Conservation (phyloP, 1,284 basidiomycete species). For the Moesziomyces sp. region DNA sequence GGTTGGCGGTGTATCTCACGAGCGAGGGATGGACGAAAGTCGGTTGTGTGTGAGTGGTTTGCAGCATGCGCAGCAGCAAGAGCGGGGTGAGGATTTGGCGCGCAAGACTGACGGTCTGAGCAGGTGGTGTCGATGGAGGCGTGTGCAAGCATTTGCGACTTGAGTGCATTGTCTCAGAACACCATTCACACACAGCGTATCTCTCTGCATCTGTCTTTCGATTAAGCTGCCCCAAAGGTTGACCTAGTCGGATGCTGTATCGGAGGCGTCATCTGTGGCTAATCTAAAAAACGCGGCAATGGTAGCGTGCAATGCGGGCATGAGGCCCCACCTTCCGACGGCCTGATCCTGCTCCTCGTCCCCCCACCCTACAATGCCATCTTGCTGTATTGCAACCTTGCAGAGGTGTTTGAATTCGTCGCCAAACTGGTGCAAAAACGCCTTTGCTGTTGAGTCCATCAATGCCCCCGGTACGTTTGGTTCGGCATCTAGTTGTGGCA, state of each 20-base stretch:
- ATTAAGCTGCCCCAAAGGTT: background rate
- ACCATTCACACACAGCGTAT: background rate
- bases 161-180: too few species aligned
- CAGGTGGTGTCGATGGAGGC: too few species aligned
- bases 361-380: constrained; percentile 18
- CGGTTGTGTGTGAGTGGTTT: too few species aligned
- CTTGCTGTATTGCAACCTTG: constrained; percentile 7
- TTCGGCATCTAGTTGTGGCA: constrained; percentile 1
- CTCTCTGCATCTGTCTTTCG: background rate
- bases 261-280: background rate
- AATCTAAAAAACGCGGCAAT: constrained; percentile 33
- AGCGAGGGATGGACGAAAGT: too few species aligned
- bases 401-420: constrained; percentile 22
- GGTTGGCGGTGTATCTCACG: too few species aligned
- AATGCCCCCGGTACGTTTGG: constrained; percentile 7
- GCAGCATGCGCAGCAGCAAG: too few species aligned
- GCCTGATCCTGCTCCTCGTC: constrained; percentile 5
- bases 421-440: constrained; percentile 10
- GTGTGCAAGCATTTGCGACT: too few species aligned
- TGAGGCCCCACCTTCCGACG: constrained; percentile 23
- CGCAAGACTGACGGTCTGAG: too few species aligned
- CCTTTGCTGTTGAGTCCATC: background rate
- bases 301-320: constrained; percentile 7
- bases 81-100: too few species aligned
- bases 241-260: too few species aligned